Base-by-base conservation (phyloP, 352 stramenopile genomes). In the Globisporangium camurandrum region DNA sequence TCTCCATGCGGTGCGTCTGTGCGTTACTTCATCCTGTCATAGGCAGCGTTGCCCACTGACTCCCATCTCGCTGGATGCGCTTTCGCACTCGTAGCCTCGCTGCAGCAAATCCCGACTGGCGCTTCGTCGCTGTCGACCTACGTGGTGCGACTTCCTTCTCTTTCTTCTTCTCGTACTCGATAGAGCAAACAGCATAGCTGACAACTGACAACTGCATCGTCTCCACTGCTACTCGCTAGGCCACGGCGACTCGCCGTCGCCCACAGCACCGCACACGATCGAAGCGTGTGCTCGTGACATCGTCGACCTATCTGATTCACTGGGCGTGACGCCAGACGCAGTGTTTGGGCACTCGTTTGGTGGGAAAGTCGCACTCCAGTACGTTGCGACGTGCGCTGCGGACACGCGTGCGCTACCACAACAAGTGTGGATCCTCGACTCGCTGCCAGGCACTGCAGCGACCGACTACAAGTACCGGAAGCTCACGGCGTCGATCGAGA, bases 311-410 rank as follows among this genome's bases (percentile, higher is more conserved):
- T 64, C 69, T 2, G 66, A 66, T 20, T 46, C 74, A 45, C 60
- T 91, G 27, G 58, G 76, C 8, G 62, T 85, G 5, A 61, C 73
- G 46, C 77, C 78, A 10, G 71, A 85, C 38, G 71, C 72, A 7
- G 63, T 89, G 10, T 56, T 86, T 20, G 78, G 80, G 19, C 80
- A 92, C 51, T 92, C 80, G 16, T 92, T 89, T 43, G 78, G 80
- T 20, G 80, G 80, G 37, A 92, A 92, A 47, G 75, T 92, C 49
- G 78, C 80, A 34, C 42, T 92, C 12, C 75, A 61, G 49, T 89
- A 89, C 49, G 48, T 92, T 4, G 62, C 79, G 19, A 61, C 75
- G 28, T 83, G 71, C 40, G 60, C 69, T 40, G 42, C 74, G 24
- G 64, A 82, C 52, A 54, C 51, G 8, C 64, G 68, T 12, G 56